Base-by-base conservation (phyloP, 768 basidiomycete species). In the Favolaschia claudopus region DNA sequence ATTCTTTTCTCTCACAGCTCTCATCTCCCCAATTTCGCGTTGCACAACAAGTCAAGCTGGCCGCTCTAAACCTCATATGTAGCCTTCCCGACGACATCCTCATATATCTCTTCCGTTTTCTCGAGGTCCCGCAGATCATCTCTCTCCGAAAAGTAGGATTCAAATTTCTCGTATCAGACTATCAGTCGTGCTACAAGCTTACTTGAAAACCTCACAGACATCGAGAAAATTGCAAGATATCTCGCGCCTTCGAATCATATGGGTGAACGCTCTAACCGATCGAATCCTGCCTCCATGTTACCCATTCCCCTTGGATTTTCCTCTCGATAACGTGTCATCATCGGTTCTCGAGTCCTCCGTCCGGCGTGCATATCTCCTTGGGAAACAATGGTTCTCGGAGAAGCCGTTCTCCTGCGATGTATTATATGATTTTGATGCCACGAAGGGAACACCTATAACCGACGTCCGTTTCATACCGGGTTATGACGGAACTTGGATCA, bases 391-490 rank as follows among this genome's bases (percentile, higher is more conserved):
- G 88, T 69, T 66, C 33, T 65, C 67, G 34, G 60, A 10, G 59
- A 27, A 43, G 44, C 34, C 44, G 56, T 36, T 31, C 15, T 17
- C 64, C 69, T 1, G 55, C 52, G 14, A 45, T 56, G 14, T 69
- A 56, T 22, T 53, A 44, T 37, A 65, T 12, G 66, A 59, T 48
- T 72, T 79, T 25, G 64, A 73, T 4, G 71, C 73, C 4, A 74
- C 74, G 25, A 76, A 71, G 37, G 77, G 76, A 27, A 82, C 79
- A 0, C 70, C 77, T 1, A 77, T 90, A 15, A 79, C 82, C 14
- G 79, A 85, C 12, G 75, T 89, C 15, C 80, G 76, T 14, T 85
- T 90, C 62, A 53, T 89, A 0, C 82, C 81, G 8, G 79, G 79
- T 6, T 70, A 70, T 34, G 77, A 70, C 1, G 78, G 75, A 7